These are phyloP conservation scores for Cardamine resedifolia DNA, from an alignment of 345 rosid genomes.

Conservation along the genomic window DNA sequence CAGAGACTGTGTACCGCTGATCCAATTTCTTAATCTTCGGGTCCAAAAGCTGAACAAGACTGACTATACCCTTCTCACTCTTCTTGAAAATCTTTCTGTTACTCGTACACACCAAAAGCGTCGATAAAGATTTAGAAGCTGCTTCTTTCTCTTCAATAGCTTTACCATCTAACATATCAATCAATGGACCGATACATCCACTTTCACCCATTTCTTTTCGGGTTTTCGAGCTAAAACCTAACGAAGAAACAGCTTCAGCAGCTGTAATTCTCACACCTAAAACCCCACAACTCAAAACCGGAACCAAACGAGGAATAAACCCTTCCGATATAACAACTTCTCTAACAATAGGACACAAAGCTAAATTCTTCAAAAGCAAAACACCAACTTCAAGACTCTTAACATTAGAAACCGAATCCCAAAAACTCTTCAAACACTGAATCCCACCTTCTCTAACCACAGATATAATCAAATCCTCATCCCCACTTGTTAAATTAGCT, in stretches of 20 bases:
- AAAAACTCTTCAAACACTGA: slow-evolving; percentile 68
- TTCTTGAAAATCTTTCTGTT: slow-evolving; percentile 58
- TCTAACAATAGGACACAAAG: slow-evolving; percentile 55
- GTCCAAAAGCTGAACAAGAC: slow-evolving; percentile 65
- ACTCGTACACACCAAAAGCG: slow-evolving; percentile 44
- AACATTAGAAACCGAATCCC: slow-evolving; percentile 60
- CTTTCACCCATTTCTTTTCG: slow-evolving; percentile 73
- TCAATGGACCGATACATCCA: slow-evolving; percentile 55
- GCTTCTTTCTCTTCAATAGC: slow-evolving; percentile 84
- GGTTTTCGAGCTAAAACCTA: slow-evolving; percentile 54
- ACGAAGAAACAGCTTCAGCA: slow-evolving; percentile 57
- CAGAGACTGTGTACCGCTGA: slow-evolving; percentile 55
- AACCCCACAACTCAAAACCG: slow-evolving; percentile 60
- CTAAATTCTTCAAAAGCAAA: slow-evolving; percentile 52
- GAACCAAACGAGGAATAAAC: slow-evolving; percentile 51
- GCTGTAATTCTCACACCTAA: slow-evolving; percentile 72
- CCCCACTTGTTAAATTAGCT: slow-evolving; percentile 57
- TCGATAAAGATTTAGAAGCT: slow-evolving; percentile 69
- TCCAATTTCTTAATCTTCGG: slow-evolving; percentile 59
- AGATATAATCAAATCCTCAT: slow-evolving; percentile 58
- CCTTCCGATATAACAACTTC: slow-evolving; percentile 67
- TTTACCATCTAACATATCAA: slow-evolving; percentile 84
- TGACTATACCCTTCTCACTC: slow-evolving; percentile 59
- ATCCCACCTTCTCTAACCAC: slow-evolving; percentile 68
- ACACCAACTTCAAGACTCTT: slow-evolving; percentile 66